phyloP scores from a whole-genome alignment of 192 early-diverging fungal genomes.

The Dispira parvispora region DNA sequence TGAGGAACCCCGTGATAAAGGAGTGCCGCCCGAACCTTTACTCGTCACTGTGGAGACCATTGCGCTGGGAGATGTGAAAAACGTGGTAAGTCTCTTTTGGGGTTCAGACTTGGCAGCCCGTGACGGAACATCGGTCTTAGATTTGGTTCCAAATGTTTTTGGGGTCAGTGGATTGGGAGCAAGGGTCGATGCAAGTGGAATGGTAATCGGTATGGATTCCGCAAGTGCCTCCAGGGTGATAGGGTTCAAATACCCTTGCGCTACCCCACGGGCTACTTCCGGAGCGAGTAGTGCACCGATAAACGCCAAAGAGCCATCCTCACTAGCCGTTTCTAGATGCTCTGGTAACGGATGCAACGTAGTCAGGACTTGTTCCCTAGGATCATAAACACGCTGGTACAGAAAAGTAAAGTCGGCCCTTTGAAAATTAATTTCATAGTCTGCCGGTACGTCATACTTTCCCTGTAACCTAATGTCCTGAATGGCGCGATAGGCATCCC shows the following conservation, averaged over 20 bases:
- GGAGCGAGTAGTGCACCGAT: slow-evolving; percentile 40
- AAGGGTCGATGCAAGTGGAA: background rate
- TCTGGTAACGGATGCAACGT: slow-evolving; percentile 36
- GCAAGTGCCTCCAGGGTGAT: slow-evolving; percentile 31
- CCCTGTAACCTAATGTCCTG: slow-evolving; percentile 16
- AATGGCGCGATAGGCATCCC: slow-evolving; percentile 21
- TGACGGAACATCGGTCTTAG: background rate
- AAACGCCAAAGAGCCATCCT: slow-evolving; percentile 22
- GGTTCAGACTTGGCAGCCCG: background rate
- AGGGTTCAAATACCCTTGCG: slow-evolving; percentile 43
- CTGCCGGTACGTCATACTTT: slow-evolving; percentile 28
- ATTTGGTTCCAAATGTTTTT: background rate
- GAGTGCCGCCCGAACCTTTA: background rate
- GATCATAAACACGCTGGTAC: slow-evolving; percentile 82
- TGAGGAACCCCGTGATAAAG: background rate
- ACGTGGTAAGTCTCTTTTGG: background rate
- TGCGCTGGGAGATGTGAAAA: background rate
- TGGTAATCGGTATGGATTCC: background rate
- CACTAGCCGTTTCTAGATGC: slow-evolving; percentile 20
- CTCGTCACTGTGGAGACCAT: background rate
- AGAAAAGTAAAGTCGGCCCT: slow-evolving; percentile 76
- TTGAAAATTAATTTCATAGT: slow-evolving; percentile 52
- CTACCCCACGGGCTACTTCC: slow-evolving; percentile 34
- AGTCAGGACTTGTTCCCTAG: slow-evolving; percentile 26
- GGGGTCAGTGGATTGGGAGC: background rate